Evolutionary conservation across 1,284 basidiomycete genomes (phyloP).

Genomic region (Peniophora sp.): DNA sequence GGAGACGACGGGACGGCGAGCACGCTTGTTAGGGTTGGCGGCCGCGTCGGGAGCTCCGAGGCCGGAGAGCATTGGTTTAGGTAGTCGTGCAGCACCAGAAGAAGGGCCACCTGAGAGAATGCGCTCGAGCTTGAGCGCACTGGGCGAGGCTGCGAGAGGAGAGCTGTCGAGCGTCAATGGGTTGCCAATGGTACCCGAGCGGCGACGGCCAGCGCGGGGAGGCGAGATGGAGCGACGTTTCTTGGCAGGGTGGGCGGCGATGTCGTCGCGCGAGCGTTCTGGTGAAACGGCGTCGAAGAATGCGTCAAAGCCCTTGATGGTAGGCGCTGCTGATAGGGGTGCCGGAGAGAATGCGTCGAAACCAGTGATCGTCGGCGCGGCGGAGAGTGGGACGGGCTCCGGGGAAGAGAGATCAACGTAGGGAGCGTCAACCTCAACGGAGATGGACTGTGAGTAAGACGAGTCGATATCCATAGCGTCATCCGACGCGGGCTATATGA

Average conservation of each 20-base stretch:
- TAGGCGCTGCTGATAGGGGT: conserved; percentile 45
- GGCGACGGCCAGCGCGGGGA: conserved; percentile 24
- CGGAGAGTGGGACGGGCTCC: conserved; percentile 31
- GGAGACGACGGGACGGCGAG: conserved; percentile 61
- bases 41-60: conserved; percentile 43
- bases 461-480: conserved; percentile 76
- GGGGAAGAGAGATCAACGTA: conserved; percentile 24
- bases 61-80: conserved; percentile 52
- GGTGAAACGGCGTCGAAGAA: conserved; percentile 56
- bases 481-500: conserved; percentile 25
- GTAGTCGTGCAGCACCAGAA: conserved; percentile 30
- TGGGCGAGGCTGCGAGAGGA: conserved; percentile 59
- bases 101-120: conserved; percentile 26
- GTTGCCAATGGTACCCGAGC: conserved; percentile 16
- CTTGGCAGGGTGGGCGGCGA: conserved; percentile 38
- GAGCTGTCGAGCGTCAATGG: conserved; percentile 38
- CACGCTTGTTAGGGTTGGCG: conserved; percentile 43
- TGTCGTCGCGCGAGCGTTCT: conserved; percentile 31
- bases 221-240: conserved; percentile 69
- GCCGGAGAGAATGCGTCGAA: conserved; percentile 47
- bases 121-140: conserved; percentile 55
- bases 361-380: conserved; percentile 40
- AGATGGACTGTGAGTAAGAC: conserved; percentile 24
- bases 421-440: conserved; percentile 2
- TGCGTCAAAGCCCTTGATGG: conserved; percentile 42